A percentile compares a stretch with the other conserved stretches of the same genome.
phyloP scores from a whole-genome alignment of 305 asterid genomes.

The Lippia alba region DNA sequence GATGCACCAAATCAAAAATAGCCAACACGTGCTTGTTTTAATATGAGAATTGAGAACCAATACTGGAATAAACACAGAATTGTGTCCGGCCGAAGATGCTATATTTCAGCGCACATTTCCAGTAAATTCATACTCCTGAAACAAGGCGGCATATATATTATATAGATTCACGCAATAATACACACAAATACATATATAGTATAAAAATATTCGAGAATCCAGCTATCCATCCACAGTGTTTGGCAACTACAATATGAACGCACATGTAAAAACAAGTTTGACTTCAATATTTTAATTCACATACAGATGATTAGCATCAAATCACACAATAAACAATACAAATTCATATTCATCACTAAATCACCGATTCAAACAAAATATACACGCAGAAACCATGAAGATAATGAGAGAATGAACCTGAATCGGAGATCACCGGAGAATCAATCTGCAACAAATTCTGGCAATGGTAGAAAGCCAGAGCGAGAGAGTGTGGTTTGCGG shows the following conservation, averaged over 20 bases:
- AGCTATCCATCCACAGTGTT: not conserved
- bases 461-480: not conserved
- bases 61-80: not conserved
- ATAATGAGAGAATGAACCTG: slow-evolving; percentile 2
- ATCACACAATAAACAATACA: not conserved
- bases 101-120: not conserved
- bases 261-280: not conserved
- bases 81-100: slow-evolving; percentile 22
- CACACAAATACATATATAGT: not conserved
- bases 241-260: not conserved
- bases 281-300: not conserved
- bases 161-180: too few species aligned
- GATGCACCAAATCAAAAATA: too few species aligned
- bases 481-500: not conserved
- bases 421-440: slow-evolving; percentile 22
- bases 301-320: too few species aligned
- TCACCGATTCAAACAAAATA: too few species aligned
- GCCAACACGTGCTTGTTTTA: too few species aligned
- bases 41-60: not conserved
- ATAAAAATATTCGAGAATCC: too few species aligned
- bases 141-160: not conserved
- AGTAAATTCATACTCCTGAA: not conserved
- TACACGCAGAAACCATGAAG: not conserved
- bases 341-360: not conserved
- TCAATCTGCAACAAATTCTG: slow-evolving; percentile 6